A percentile compares a stretch with the other conserved stretches of the same genome.
phyloP scores from a whole-genome alignment of 257 asterid genomes.

The Fraxinus quadrangulata region DNA sequence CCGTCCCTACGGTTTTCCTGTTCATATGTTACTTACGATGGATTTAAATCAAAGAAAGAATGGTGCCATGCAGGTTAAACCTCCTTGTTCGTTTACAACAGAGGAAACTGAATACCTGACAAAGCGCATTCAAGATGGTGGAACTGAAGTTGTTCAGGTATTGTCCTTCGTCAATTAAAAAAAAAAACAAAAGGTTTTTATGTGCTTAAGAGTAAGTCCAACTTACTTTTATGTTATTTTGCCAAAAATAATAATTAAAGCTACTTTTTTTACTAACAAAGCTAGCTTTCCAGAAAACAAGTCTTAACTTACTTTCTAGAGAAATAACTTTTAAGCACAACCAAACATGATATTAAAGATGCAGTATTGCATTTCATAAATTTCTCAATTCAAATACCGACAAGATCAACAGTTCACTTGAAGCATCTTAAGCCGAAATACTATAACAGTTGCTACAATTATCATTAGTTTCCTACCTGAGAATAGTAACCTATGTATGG shows the following conservation, averaged over 20 bases:
- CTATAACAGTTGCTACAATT: slow-evolving; percentile 3
- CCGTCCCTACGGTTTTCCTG: neutral
- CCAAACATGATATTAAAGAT: neutral
- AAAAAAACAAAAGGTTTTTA: neutral
- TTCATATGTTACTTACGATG: neutral
- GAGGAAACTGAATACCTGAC: slow-evolving; percentile 81
- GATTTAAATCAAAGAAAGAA: neutral
- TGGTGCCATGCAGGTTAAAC: slow-evolving; percentile 62
- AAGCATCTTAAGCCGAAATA: neutral
- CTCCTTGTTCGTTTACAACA: slow-evolving; percentile 74
- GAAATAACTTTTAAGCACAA: neutral
- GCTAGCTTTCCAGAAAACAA: neutral
- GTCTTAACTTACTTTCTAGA: neutral
- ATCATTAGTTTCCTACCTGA: neutral
- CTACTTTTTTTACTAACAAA: neutral
- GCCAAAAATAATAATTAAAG: neutral
- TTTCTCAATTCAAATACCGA: neutral
- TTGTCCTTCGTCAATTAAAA: neutral
- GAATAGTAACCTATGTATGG: neutral
- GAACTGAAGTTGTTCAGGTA: slow-evolving; percentile 93
- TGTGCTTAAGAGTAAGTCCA: neutral
- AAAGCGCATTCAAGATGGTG: slow-evolving; percentile 90
- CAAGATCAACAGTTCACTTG: neutral
- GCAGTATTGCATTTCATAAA: neutral
- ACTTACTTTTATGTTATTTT: neutral